Conservation (phyloP, 352 stramenopile species). For the Plasmopara muralis region DNA sequence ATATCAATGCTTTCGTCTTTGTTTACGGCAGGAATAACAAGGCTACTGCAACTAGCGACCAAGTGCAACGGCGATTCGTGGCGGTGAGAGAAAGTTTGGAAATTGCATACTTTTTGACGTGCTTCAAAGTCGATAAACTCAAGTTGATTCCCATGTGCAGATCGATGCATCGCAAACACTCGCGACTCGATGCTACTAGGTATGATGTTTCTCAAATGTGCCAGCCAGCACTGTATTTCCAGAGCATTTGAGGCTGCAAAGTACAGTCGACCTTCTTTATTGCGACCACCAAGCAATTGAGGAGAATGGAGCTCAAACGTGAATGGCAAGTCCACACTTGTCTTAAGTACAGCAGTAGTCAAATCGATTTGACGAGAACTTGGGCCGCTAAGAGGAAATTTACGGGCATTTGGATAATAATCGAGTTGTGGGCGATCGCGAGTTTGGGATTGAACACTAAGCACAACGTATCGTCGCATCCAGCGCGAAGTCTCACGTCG, state of each 20-base stretch:
- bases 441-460: slow-evolving; percentile 28
- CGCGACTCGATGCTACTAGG: slow-evolving; percentile 67
- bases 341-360: slow-evolving; percentile 64
- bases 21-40: slow-evolving; percentile 20
- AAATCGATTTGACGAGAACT: slow-evolving; percentile 60
- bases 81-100: slow-evolving; percentile 15
- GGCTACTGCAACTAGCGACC: slow-evolving; percentile 32
- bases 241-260: slow-evolving; percentile 80
- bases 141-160: slow-evolving; percentile 41
- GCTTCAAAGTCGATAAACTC: slow-evolving; percentile 59
- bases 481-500: slow-evolving; percentile 72
- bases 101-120: slow-evolving; percentile 42
- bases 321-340: slow-evolving; percentile 69
- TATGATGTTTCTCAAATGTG: slow-evolving; percentile 68
- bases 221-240: slow-evolving; percentile 87
- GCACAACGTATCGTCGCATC: slow-evolving; percentile 72
- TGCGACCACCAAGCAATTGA: slow-evolving; percentile 67
- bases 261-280: slow-evolving; percentile 85
- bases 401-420: slow-evolving; percentile 62
- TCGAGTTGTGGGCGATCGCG: slow-evolving; percentile 43
- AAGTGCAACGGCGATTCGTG: slow-evolving; percentile 69
- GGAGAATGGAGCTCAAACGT: slow-evolving; percentile 89
- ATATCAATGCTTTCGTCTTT: slow-evolving; percentile 16
- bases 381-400: slow-evolving; percentile 25
- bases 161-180: slow-evolving; percentile 74